Evolutionary conservation across 2,329 filamentous ascomycete species (phyloP).

Genomic region (Fusarium dimerum): DNA sequence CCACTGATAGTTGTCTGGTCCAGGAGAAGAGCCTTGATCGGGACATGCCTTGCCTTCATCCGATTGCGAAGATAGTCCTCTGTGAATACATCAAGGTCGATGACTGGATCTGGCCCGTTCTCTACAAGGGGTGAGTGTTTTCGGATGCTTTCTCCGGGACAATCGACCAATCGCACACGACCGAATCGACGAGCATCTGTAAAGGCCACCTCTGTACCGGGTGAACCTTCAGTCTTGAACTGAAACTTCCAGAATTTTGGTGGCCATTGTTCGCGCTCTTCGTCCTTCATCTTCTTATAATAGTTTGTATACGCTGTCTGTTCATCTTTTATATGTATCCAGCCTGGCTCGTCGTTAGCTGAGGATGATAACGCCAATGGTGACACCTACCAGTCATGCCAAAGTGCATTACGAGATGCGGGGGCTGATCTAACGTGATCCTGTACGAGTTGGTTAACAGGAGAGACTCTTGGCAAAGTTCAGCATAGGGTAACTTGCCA

Average conservation of each 20-base stretch:
- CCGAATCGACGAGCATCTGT: constrained; percentile 80
- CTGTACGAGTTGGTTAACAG: constrained; percentile 25
- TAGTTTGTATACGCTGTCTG: constrained; percentile 79
- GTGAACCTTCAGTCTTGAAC: constrained; percentile 61
- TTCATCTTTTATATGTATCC: constrained; percentile 83
- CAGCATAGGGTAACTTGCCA: constrained; percentile 53
- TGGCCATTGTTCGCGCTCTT: constrained; percentile 71
- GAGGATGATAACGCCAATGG: not conserved
- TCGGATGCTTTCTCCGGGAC: constrained; percentile 73
- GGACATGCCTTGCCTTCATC: constrained; percentile 75
- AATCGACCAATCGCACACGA: constrained; percentile 80
- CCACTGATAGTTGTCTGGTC: constrained; percentile 89
- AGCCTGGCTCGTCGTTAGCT: constrained; percentile 49
- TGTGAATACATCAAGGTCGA: constrained; percentile 77
- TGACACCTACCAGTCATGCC: constrained; percentile 62
- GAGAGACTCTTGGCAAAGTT: not conserved
- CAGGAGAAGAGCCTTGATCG: constrained; percentile 84
- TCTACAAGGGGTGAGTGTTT: constrained; percentile 78
- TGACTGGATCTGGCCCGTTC: constrained; percentile 90
- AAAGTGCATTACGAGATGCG: constrained; percentile 88
- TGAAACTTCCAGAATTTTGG: constrained; percentile 89
- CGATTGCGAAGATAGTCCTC: constrained; percentile 72
- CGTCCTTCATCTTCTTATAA: constrained; percentile 69
- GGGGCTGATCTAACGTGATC: constrained; percentile 66
- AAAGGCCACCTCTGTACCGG: constrained; percentile 69